Evolutionary conservation across 2,329 filamentous ascomycete species (phyloP), one percentile per base, ranked within the genome.

Genomic region (Fusarium sp.): DNA sequence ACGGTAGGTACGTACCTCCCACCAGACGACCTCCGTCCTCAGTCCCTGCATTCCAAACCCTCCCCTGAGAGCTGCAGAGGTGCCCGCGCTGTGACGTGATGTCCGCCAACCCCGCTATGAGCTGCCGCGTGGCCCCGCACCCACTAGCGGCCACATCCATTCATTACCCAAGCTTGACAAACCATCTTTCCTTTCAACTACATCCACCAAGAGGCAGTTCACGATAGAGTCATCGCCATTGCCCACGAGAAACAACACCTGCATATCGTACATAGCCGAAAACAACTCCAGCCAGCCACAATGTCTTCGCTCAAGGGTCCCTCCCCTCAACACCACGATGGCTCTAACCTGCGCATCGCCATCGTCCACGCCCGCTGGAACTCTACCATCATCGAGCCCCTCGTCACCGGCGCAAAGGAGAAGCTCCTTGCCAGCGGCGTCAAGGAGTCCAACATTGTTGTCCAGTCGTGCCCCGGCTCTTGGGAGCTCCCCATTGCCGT

Each of bases 341-440:
- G 94, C 83, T 91, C 91, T 79, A 88, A 87, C 80, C 90, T 99
- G 74, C 94, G 97, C 81, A 92, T 99, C 81, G 96, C 94, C 81
- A 98, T 99, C 81, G 90, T 99, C 68, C 97, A 98, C 86, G 96
- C 96, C 68, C 92, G 97, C 79, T 99, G 97, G 97, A 99, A 99
- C 86, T 89, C 88, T 75, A 89, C 89, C 76, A 94, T 99, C 82
- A 98, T 98, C 84, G 91, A 94, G 68, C 91, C 95, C 63, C 91
- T 99, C 66, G 89, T 99, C 70, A 87, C 89, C 62, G 97, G 97
- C 74, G 91, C 94, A 54, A 94, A 93, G 84, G 92, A 92, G 78
- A 92, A 92, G 81, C 91, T 99, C 65, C 86, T 92, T 36, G 90
- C 90, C 50, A 91, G 92, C 63, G 97, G 97, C 65, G 96, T 99